phyloP scores from a whole-genome alignment of 2,329 filamentous ascomycete species.

The Verticillium longisporum region DNA sequence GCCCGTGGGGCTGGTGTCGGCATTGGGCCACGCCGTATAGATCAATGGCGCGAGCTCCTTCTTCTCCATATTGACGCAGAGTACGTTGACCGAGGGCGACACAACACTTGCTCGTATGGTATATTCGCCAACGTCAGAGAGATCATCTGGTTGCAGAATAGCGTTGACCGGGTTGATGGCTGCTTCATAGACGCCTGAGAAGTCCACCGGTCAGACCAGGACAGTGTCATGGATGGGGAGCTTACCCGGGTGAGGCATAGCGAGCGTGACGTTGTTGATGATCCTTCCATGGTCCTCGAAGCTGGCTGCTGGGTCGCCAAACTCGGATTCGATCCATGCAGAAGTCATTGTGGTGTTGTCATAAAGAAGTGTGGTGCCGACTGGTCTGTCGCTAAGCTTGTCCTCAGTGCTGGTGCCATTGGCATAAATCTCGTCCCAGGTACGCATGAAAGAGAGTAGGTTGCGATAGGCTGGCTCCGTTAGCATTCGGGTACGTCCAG shows the following conservation, averaged over 20 bases:
- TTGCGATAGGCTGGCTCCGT: slow-evolving; percentile 52
- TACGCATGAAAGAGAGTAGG: slow-evolving; percentile 51
- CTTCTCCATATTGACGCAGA: slow-evolving; percentile 60
- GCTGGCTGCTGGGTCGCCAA: slow-evolving; percentile 42
- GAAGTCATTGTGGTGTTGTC: slow-evolving; percentile 68
- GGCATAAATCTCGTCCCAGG: slow-evolving; percentile 43
- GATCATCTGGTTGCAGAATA: slow-evolving; percentile 62
- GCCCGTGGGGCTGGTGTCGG: slow-evolving; percentile 22
- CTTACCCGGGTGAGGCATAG: slow-evolving; percentile 62
- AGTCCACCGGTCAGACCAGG: not conserved
- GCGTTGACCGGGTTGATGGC: slow-evolving; percentile 53
- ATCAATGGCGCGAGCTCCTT: slow-evolving; percentile 58
- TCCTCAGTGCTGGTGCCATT: slow-evolving; percentile 33
- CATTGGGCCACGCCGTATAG: slow-evolving; percentile 49
- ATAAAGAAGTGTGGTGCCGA: slow-evolving; percentile 55
- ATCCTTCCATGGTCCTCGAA: slow-evolving; percentile 46
- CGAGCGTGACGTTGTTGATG: slow-evolving; percentile 70
- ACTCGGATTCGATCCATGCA: slow-evolving; percentile 57
- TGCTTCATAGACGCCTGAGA: slow-evolving; percentile 51
- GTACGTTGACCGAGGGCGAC: slow-evolving; percentile 63
- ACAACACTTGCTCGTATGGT: slow-evolving; percentile 61
- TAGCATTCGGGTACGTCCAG: slow-evolving; percentile 4
- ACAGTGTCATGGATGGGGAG: not conserved
- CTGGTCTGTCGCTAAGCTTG: slow-evolving; percentile 43
- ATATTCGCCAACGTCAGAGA: slow-evolving; percentile 63